phyloP scores from a whole-genome alignment of 2,329 filamentous ascomycete genomes.

The Juglanconis juglandina region DNA sequence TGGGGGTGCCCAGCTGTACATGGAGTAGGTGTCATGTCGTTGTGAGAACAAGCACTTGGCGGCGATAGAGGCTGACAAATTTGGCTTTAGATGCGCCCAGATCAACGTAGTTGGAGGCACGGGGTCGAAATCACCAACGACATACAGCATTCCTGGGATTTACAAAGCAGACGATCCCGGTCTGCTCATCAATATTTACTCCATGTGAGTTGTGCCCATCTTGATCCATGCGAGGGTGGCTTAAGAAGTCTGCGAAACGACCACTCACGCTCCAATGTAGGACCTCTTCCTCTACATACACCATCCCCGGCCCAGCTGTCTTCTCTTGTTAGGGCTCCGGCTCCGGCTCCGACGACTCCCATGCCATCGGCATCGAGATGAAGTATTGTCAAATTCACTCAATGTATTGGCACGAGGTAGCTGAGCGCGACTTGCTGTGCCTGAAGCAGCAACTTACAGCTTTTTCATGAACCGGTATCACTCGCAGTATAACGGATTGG shows the following conservation, averaged over 20 bases:
- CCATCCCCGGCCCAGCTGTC: constrained; percentile 3
- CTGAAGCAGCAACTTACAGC: too few relatives aligned
- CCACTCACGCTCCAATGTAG: background rate
- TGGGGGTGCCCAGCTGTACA: constrained; percentile 28
- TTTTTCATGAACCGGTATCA: too few relatives aligned
- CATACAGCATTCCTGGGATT: constrained; percentile 14
- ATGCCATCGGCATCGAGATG: background rate
- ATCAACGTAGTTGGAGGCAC: constrained; percentile 26
- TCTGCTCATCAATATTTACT: constrained; percentile 12
- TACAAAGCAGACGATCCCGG: constrained; percentile 12
- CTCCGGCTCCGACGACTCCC: background rate
- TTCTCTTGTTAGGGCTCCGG: background rate
- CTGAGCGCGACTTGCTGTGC: too few relatives aligned
- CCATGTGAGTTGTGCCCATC: constrained; percentile 3
- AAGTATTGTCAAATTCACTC: too few relatives aligned
- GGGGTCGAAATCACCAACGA: constrained; percentile 5
- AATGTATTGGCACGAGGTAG: too few relatives aligned
- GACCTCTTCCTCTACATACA: constrained; percentile 11
- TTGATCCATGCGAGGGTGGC: too few relatives aligned
- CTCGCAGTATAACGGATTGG: too few relatives aligned
- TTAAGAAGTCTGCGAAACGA: too few relatives aligned
- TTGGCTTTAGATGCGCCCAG: constrained; percentile 22
- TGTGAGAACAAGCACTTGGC: too few relatives aligned
- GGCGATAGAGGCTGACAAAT: background rate
- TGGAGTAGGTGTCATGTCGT: constrained; percentile 2